Percentiles rank a stretch among this genome's conserved stretches.
These are phyloP conservation scores for Blastocystis sp. DNA, from an alignment of 352 stramenopile species.

Conservation along the genomic window DNA sequence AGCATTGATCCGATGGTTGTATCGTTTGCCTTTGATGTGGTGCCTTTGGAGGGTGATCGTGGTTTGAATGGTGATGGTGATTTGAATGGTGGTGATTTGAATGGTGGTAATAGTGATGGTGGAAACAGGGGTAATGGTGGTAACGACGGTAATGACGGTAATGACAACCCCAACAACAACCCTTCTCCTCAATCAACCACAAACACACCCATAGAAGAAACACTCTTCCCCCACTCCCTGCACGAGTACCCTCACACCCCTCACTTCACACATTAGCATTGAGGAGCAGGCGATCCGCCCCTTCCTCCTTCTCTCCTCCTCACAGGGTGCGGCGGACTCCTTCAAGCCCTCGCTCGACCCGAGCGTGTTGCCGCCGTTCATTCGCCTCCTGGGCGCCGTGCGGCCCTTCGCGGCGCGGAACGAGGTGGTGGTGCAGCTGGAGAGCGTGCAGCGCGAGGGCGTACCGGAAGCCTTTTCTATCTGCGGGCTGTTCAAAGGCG, in stretches of 20 bases:
- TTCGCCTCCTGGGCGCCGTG: not conserved
- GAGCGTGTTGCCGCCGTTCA: not conserved
- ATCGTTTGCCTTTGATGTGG: not conserved
- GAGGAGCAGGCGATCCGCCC: no score
- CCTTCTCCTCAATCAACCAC: no score
- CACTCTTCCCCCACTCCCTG: no score
- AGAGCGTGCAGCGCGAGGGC: not conserved
- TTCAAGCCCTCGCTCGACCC: no score
- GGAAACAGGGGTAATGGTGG: not conserved
- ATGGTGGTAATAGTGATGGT: slow-evolving; percentile 8
- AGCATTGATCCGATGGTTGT: not conserved
- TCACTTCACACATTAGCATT: no score
- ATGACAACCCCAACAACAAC: not conserved
- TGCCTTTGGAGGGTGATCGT: no score
- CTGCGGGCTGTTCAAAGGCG: not conserved
- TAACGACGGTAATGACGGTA: not conserved
- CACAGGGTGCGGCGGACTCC: no score
- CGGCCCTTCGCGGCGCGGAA: not conserved
- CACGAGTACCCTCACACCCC: no score
- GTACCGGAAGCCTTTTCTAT: not conserved
- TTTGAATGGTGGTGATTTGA: not conserved
- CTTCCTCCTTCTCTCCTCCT: no score
- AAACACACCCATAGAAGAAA: no score
- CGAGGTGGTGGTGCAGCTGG: slow-evolving; percentile 7
- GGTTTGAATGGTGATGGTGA: not conserved